A percentile compares a stretch with the other conserved stretches of the same genome.
phyloP scores from a whole-genome alignment of 352 stramenopile species.

The Phytophthora tubulina region DNA sequence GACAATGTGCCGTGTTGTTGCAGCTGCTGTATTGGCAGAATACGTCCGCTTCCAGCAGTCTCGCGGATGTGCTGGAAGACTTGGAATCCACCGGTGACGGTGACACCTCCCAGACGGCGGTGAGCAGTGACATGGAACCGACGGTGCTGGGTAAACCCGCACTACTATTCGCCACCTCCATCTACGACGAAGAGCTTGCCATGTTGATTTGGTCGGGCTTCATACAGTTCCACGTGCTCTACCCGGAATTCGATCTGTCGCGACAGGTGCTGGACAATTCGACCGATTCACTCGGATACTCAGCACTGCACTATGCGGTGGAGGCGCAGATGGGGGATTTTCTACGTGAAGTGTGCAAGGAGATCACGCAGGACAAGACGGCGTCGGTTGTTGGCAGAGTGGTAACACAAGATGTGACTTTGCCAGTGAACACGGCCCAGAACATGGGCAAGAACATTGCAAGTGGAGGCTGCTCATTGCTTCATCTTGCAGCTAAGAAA shows the following conservation, averaged over 20 bases:
- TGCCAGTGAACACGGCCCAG: conserved; percentile 69
- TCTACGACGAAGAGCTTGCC: conserved; percentile 88
- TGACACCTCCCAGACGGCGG: not conserved
- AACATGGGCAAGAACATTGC: conserved; percentile 76
- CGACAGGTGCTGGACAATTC: conserved; percentile 81
- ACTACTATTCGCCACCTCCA: conserved; percentile 81
- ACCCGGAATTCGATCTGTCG: conserved; percentile 54
- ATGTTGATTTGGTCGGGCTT: conserved; percentile 70
- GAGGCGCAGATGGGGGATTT: conserved; percentile 78
- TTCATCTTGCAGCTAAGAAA: conserved; percentile 76
- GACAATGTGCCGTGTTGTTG: conserved; percentile 39
- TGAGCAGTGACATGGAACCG: conserved; percentile 50
- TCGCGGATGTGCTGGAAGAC: conserved; percentile 49
- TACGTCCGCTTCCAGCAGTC: conserved; percentile 25
- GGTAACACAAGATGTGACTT: conserved; percentile 71
- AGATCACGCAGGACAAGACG: conserved; percentile 32
- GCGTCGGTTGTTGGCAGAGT: conserved; percentile 34
- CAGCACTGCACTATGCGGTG: conserved; percentile 76
- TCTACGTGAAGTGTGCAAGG: conserved; percentile 42
- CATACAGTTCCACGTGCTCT: conserved; percentile 50
- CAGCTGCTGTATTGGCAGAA: conserved; percentile 67
- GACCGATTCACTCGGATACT: conserved; percentile 74
- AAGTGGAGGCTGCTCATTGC: conserved; percentile 73
- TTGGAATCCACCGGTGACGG: conserved; percentile 36
- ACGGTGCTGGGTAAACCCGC: conserved; percentile 82